phyloP scores from a whole-genome alignment of 169 alveolate genomes.

The Eimeria sp. region DNA sequence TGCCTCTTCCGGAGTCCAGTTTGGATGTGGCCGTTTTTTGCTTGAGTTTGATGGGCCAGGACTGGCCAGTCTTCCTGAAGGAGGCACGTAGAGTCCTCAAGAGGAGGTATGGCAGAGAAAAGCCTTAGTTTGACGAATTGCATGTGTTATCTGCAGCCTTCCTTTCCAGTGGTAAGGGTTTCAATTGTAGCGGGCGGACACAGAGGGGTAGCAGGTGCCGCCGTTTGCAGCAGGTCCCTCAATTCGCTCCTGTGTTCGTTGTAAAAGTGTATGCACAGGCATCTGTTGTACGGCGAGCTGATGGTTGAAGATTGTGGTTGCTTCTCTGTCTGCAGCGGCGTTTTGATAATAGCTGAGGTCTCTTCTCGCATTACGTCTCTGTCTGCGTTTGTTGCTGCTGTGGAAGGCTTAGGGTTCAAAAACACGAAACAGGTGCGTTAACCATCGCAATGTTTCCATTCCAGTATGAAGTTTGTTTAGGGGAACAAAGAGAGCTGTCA shows the following conservation, averaged over 20 bases:
- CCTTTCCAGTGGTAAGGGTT: neutral
- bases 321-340: conserved; percentile 62
- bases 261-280: neutral
- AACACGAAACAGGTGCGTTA: conserved; percentile 2
- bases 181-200: neutral
- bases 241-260: neutral
- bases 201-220: neutral
- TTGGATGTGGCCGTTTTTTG: conserved; percentile 91
- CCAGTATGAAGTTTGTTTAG: neutral
- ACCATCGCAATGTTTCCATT: neutral
- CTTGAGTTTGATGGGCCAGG: conserved; percentile 92
- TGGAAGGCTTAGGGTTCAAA: conserved; percentile 68
- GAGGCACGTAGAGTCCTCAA: conserved; percentile 91
- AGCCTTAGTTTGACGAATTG: neutral
- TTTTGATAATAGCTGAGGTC: conserved; percentile 76
- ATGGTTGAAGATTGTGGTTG: neutral
- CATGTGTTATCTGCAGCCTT: no score
- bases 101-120: conserved; percentile 51
- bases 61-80: conserved; percentile 91
- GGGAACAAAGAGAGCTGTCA: neutral
- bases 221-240: neutral
- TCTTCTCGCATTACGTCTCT: conserved; percentile 49
- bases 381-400: conserved; percentile 39
- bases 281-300: neutral
- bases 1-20: conserved; percentile 85